A percentile compares a stretch with the other conserved stretches of the same genome.
These are phyloP conservation scores for Pelargonium myrrhifolium DNA, from an alignment of 441 rosid genomes.

Conservation along the genomic window DNA sequence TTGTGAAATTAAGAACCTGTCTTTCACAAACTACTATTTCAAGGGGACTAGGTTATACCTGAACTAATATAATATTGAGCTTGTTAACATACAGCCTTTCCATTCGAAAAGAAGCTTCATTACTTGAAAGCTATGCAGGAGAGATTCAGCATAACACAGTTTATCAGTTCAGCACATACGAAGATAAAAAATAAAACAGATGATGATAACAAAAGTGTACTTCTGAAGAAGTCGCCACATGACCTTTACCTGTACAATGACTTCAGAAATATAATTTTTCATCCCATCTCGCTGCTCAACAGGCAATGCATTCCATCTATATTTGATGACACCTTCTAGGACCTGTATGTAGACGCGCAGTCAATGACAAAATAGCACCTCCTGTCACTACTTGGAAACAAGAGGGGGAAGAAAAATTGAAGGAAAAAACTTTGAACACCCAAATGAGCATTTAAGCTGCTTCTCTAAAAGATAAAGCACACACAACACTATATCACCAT, in stretches of 20 bases:
- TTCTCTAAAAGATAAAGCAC: no score
- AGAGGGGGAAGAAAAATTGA: not conserved
- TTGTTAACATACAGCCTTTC: constrained; percentile 96
- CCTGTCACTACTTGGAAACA: not conserved
- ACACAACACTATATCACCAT: no score
- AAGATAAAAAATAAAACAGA: not conserved
- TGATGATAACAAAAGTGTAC: not conserved
- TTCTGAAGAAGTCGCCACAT: not conserved
- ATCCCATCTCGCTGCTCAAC: constrained; percentile 97
- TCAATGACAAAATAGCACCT: not conserved
- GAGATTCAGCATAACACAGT: not conserved
- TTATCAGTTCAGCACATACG: not conserved
- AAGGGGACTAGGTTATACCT: constrained; percentile 42
- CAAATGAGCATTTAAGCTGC: not conserved
- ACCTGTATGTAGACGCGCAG: constrained; percentile 42
- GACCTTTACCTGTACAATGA: constrained; percentile 81
- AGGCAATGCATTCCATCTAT: constrained; percentile 98
- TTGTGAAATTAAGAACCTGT: not conserved
- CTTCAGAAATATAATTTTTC: constrained; percentile 98
- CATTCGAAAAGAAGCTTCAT: constrained; percentile 72
- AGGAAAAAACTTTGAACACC: not conserved
- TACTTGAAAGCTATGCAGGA: constrained; percentile 64
- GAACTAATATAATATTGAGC: constrained; percentile 88
- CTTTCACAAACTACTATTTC: not conserved
- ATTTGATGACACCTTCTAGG: constrained; percentile 96